phyloP scores from a whole-genome alignment of 2,329 filamentous ascomycete species.

The Claviceps citrina region DNA sequence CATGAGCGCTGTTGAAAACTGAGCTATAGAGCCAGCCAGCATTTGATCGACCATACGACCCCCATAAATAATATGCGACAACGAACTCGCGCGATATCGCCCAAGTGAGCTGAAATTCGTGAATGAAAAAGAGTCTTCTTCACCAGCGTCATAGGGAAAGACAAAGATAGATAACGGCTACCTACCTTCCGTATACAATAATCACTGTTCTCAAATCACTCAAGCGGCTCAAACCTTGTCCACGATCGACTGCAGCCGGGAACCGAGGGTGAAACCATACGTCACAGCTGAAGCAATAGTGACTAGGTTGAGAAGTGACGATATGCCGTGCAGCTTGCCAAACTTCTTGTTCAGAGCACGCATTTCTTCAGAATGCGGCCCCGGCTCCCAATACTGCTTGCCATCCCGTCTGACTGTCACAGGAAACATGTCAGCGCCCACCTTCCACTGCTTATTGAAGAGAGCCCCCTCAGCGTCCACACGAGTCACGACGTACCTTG shows the following conservation, averaged over 20 bases:
- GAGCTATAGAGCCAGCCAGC: not conserved
- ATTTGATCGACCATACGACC: not conserved
- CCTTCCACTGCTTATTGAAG: not conserved
- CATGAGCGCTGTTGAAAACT: not conserved
- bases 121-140: not conserved
- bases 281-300: slow-evolving; percentile 53
- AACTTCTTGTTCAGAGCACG: slow-evolving; percentile 63
- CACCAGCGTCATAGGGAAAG: not conserved
- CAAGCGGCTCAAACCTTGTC: slow-evolving; percentile 4
- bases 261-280: slow-evolving; percentile 64
- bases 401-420: slow-evolving; percentile 64
- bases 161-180: not conserved
- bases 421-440: slow-evolving; percentile 8
- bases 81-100: not conserved
- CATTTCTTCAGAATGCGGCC: slow-evolving; percentile 78
- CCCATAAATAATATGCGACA: not conserved
- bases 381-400: slow-evolving; percentile 67
- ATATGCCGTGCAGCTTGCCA: slow-evolving; percentile 63
- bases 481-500: slow-evolving; percentile 44
- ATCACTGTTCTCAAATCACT: not conserved
- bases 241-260: slow-evolving; percentile 35
- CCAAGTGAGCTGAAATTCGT: not conserved
- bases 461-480: not conserved
- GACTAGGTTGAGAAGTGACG: slow-evolving; percentile 61
- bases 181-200: not conserved